Evolutionary conservation across 2,329 filamentous ascomycete genomes (phyloP).

Genomic region (Diaporthe eres): DNA sequence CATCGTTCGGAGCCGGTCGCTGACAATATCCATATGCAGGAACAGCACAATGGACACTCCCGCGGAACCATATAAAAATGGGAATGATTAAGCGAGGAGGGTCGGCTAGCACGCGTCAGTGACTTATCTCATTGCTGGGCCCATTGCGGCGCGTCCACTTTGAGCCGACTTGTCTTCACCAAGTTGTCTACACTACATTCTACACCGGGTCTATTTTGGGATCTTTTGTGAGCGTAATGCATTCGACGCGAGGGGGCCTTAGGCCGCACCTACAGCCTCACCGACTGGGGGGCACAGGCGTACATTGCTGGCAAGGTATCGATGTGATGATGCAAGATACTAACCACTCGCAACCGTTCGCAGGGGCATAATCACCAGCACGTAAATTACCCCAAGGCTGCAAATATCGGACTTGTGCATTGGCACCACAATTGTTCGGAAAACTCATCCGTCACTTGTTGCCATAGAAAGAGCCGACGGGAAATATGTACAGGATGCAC

Average conservation of each 20-base stretch:
- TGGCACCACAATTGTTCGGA: slow-evolving; percentile 7
- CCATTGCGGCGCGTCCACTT: not conserved
- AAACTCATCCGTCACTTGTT: slow-evolving; percentile 7
- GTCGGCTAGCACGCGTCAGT: slow-evolving; percentile 1
- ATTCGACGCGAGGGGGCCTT: not conserved
- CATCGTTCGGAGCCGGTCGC: slow-evolving; percentile 20
- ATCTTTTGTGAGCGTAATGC: not conserved
- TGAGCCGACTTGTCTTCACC: not conserved
- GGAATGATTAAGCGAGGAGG: slow-evolving; percentile 28
- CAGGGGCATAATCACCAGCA: not conserved
- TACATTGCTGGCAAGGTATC: not conserved
- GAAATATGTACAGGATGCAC: slow-evolving; percentile 3
- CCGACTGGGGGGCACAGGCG: not conserved
- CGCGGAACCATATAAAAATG: not conserved
- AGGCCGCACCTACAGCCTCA: not conserved
- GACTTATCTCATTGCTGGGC: not conserved
- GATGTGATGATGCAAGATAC: slow-evolving; percentile 6
- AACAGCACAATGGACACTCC: slow-evolving; percentile 5
- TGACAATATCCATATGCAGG: slow-evolving; percentile 15
- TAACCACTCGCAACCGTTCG: slow-evolving; percentile 6
- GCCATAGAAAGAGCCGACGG: slow-evolving; percentile 23
- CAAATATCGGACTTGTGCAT: not conserved
- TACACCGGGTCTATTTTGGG: slow-evolving; percentile 4
- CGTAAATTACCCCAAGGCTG: not conserved
- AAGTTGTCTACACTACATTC: not conserved